Evolutionary conservation across 192 early-diverging fungal species (phyloP).

Genomic region (Backusella luteola): DNA sequence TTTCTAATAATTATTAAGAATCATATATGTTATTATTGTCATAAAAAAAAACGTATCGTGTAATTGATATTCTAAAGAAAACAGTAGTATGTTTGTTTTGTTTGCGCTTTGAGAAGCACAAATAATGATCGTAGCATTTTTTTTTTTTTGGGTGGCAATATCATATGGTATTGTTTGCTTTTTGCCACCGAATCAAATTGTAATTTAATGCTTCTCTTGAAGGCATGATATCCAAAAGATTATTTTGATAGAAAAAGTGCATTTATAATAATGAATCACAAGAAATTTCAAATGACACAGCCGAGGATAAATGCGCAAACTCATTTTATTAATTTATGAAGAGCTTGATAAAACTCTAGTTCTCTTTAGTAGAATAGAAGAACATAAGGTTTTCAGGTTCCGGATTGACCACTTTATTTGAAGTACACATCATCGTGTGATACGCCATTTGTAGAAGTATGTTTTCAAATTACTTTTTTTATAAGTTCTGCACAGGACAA

Average conservation of each 20-base stretch:
- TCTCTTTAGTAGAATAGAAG: neutral
- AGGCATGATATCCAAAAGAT: neutral
- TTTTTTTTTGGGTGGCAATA: neutral
- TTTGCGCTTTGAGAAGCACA: neutral
- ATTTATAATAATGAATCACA: neutral
- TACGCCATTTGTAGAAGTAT: neutral
- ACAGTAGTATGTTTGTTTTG: neutral
- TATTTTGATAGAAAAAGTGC: neutral
- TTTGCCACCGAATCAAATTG: neutral
- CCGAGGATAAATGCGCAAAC: too few relatives aligned
- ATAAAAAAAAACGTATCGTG: too few relatives aligned
- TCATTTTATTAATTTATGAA: neutral
- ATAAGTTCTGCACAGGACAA: neutral
- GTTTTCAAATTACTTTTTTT: conserved; percentile 1
- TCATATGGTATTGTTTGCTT: neutral
- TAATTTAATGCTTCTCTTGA: neutral
- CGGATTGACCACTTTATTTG: neutral
- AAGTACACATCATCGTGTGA: neutral
- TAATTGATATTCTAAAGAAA: too few relatives aligned
- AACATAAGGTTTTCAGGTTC: neutral
- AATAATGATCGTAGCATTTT: neutral
- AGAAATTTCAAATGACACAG: too few relatives aligned
- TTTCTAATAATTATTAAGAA: too few relatives aligned
- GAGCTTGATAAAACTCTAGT: neutral
- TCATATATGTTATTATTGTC: too few relatives aligned